Evolutionary conservation across 139 green algal genomes (phyloP), one percentile per base, ranked within the genome.

Genomic region (Auxenochlorella pyrenoidosa): DNA sequence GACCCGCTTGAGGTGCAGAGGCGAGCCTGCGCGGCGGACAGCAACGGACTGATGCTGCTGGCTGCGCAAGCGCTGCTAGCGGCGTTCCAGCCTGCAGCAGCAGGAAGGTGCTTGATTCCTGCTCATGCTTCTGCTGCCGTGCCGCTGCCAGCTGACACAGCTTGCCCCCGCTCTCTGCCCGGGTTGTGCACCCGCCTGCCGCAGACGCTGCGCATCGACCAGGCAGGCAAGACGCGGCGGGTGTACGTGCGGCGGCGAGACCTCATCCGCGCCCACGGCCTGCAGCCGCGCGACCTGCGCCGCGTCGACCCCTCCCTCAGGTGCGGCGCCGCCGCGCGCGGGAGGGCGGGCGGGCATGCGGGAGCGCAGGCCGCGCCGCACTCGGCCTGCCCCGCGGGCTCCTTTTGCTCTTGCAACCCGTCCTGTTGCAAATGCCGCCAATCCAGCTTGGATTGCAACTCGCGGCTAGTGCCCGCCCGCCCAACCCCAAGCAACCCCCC

Each of bases 231-330:
- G 32, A 93, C 91, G 38, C 92, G 95, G 5, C 91, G 91, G 28
- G 90, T 97, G 44, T 96, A 94, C 82, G 93, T 97, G 44, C 90
- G 92, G 87, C 92, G 97, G 5, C 90, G 97, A 16, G 96, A 98
- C 88, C 87, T 99, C 80, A 92, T 99, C 30, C 86, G 96, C 0
- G 90, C 94, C 41, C 91, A 98, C 90, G 75, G 91, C 15, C 88
- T 99, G 89, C 94, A 97, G 93, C 97, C 97, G 40, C 95, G 97
- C 16, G 97, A 99, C 87, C 86, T 99, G 77, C 92, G 97, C 22
- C 93, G 96, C 41, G 96, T 99, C 54, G 97, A 99, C 89, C 96
- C 96, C 26, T 93, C 94, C 8, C 91, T 98, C 0, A 79, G 82
- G 82, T 85, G 80, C 30, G 63, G 4, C n/a, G 13, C 3, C 13